Percentiles rank a stretch among this genome's conserved stretches.
Evolutionary conservation across 2,329 filamentous ascomycete species (phyloP).

Genomic region (Colletotrichum nymphaeae): DNA sequence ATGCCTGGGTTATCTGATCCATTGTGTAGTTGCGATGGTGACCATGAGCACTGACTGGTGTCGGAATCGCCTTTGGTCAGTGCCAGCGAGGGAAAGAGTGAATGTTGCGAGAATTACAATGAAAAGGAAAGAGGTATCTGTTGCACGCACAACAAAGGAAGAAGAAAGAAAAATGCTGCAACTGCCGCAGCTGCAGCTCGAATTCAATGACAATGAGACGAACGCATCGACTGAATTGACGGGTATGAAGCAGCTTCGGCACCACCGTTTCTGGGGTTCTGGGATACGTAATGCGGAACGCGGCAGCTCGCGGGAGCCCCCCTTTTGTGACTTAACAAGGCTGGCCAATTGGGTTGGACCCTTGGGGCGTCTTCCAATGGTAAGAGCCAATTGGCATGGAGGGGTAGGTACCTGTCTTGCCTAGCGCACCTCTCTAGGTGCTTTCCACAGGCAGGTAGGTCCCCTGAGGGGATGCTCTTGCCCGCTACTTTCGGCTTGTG

Average conservation of each 20-base stretch:
- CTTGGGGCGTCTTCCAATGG: neutral
- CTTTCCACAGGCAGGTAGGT: neutral
- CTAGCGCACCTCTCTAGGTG: too few relatives aligned
- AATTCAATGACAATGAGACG: conserved; percentile 15
- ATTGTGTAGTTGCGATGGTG: conserved; percentile 11
- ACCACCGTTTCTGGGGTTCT: conserved; percentile 17
- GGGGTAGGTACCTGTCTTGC: conserved; percentile 12
- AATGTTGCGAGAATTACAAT: neutral
- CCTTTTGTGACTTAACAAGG: conserved; percentile 32
- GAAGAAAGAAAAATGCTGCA: neutral
- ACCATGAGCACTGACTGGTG: neutral
- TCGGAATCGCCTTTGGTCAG: neutral
- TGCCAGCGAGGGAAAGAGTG: neutral
- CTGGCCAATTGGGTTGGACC: conserved; percentile 15
- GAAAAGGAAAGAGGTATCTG: neutral
- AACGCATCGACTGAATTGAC: neutral
- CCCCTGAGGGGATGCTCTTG: neutral
- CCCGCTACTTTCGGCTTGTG: conserved; percentile 23
- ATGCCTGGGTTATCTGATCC: conserved; percentile 26
- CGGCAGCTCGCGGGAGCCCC: conserved; percentile 14
- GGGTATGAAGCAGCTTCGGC: neutral
- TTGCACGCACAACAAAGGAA: neutral
- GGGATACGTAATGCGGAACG: conserved; percentile 35
- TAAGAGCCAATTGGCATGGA: neutral
- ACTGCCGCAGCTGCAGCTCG: conserved; percentile 31